Evolutionary conservation across 2,329 filamentous ascomycete species (phyloP).

Genomic region (Calycina herbarum): DNA sequence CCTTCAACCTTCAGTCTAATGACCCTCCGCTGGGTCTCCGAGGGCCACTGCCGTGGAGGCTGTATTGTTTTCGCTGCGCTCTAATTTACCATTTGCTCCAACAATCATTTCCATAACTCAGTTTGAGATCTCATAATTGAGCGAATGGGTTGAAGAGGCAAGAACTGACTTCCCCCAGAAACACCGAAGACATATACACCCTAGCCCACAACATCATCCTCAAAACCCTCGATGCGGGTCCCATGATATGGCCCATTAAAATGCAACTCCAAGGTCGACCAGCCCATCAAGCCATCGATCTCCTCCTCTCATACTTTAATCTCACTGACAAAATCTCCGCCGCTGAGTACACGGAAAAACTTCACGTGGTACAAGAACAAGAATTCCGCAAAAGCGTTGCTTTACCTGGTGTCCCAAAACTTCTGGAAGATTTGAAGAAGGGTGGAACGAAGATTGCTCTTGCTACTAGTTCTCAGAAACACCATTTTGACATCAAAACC

Average conservation of each 20-base stretch:
- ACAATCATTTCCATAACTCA: background rate
- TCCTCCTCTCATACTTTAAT: slow-evolving; percentile 79
- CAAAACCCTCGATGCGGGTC: slow-evolving; percentile 67
- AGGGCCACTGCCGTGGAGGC: too few species aligned
- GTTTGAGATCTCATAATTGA: background rate
- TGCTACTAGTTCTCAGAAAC: slow-evolving; percentile 67
- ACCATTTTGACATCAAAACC: slow-evolving; percentile 40
- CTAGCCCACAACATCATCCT: slow-evolving; percentile 80
- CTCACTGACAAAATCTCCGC: slow-evolving; percentile 63
- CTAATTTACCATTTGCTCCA: background rate
- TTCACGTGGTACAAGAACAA: slow-evolving; percentile 64
- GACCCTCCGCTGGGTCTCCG: too few species aligned
- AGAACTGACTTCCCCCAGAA: slow-evolving; percentile 32
- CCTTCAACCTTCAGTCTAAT: too few species aligned
- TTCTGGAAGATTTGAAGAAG: slow-evolving; percentile 59
- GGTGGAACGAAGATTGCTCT: slow-evolving; percentile 59
- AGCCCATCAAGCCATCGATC: slow-evolving; percentile 47
- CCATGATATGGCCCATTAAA: slow-evolving; percentile 88
- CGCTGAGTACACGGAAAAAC: slow-evolving; percentile 63
- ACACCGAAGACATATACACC: slow-evolving; percentile 90
- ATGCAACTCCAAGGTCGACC: slow-evolving; percentile 62
- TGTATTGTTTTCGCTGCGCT: too few species aligned
- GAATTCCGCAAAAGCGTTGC: slow-evolving; percentile 72
- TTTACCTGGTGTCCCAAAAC: slow-evolving; percentile 71
- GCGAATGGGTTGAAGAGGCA: background rate